Base-by-base conservation (phyloP, 768 basidiomycete species). In the Russula olivacea region DNA sequence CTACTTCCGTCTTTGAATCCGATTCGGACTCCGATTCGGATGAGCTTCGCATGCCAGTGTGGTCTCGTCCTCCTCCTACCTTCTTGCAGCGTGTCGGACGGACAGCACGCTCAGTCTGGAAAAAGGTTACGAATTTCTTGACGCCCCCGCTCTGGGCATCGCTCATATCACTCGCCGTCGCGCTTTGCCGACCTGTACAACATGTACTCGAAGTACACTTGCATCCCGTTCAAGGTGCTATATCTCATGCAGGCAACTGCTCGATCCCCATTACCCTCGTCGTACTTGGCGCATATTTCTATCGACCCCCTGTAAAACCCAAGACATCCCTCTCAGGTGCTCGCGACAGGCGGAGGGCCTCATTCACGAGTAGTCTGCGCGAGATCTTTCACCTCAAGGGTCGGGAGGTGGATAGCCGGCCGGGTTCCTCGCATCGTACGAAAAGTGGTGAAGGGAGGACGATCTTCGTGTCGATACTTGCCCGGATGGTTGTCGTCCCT, bases 211-310 rank as follows among this genome's bases (percentile, higher is more conserved):
- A 87, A 28, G 73, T 78, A 5, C 82, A 86, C 66, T 76, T 90
- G 73, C 78, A 76, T 40, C 84, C 88, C 0, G 71, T 92, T 63
- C 88, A 84, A 69, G 82, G 85, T 32, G 87, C 91, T 0, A 73
- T 94, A 54, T 78, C 76, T 2, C 75, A 77, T 14, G 85, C 87
- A 1, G 91, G 93, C 1, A 84, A 80, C 63, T 92, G 91, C 64
- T 86, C 88, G 11, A 87, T 98, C 64, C 96, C 95, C 0, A 71
- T 98, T 30, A 98, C 95, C 2, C 77, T 97, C 28, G 80, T 98
- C 60, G 93, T 97, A 7, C 85, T 98, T 48, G 95, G 95, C 12
- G 93, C 90, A 15, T 98, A 95, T 78, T 96, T 96, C 75, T 88
- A 85, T 72, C 77, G 76, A 0, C 76, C 79, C 6, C 74, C 75